Evolutionary conservation across 805 yeast genomes (phyloP).

Genomic region (Wickerhamomyces canadensis): DNA sequence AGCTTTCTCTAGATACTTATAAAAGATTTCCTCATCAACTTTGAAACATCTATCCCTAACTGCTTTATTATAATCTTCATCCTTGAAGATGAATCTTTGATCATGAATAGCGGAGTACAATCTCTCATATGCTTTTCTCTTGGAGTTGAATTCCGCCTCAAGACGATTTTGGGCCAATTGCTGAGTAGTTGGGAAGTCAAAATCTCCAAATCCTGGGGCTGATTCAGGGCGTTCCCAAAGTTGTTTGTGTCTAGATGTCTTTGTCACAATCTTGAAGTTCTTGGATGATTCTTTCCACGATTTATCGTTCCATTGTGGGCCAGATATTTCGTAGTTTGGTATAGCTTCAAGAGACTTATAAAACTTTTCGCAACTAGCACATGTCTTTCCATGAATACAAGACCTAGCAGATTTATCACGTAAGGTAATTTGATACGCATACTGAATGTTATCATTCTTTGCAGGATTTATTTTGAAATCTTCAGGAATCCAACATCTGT

Average conservation of each 20-base stretch:
- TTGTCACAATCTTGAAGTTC: slow-evolving; percentile 15
- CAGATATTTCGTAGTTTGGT: slow-evolving; percentile 13
- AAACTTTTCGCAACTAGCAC: slow-evolving; percentile 28
- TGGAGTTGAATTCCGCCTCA: slow-evolving; percentile 28
- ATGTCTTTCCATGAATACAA: slow-evolving; percentile 31
- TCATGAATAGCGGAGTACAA: slow-evolving; percentile 37
- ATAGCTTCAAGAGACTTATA: slow-evolving; percentile 26
- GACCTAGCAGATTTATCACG: slow-evolving; percentile 27
- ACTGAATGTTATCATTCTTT: slow-evolving; percentile 20
- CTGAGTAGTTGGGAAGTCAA: slow-evolving; percentile 57
- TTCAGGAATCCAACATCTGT: slow-evolving; percentile 31
- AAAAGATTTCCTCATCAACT: slow-evolving; percentile 23
- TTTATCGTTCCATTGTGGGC: slow-evolving; percentile 25
- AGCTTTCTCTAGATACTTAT: neutral
- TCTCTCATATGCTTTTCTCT: slow-evolving; percentile 37
- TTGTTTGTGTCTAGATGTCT: slow-evolving; percentile 21
- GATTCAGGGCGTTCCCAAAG: slow-evolving; percentile 33
- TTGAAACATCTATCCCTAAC: slow-evolving; percentile 27
- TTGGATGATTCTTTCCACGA: neutral
- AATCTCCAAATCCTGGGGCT: slow-evolving; percentile 56
- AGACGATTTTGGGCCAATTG: slow-evolving; percentile 36
- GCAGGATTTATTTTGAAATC: slow-evolving; percentile 34
- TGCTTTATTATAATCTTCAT: slow-evolving; percentile 31
- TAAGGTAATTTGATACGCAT: slow-evolving; percentile 30
- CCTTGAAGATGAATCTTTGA: slow-evolving; percentile 42